A percentile compares a stretch with the other conserved stretches of the same genome.
Conservation (phyloP, 2,329 filamentous ascomycete species). For the Stachybotrys elegans region DNA sequence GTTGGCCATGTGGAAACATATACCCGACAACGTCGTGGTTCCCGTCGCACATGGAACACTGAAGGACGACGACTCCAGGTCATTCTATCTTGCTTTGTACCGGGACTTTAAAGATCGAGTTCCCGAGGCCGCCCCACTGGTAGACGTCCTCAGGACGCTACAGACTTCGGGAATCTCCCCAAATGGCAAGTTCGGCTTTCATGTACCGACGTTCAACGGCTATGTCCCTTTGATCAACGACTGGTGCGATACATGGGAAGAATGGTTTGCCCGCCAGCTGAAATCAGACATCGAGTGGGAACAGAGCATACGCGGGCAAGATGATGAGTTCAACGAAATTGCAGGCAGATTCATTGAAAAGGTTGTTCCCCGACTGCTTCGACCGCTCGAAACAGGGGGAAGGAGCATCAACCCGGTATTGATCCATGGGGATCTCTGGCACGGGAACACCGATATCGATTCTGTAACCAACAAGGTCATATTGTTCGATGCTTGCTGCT, state of each 20-base stretch:
- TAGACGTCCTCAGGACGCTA: neutral
- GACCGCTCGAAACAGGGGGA: neutral
- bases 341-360: neutral
- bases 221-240: neutral
- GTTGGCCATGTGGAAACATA: neutral
- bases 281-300: neutral
- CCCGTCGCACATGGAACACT: neutral
- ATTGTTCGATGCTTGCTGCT: neutral
- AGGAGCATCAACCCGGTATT: neutral
- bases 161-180: neutral
- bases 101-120: neutral
- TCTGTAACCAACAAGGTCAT: neutral
- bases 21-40: neutral
- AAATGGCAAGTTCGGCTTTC: neutral
- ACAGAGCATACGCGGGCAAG: neutral
- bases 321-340: neutral
- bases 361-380: neutral
- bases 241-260: constrained; percentile 1
- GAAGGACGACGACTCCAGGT: neutral
- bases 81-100: neutral
- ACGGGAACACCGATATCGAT: neutral
- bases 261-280: neutral
- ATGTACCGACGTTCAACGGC: neutral
- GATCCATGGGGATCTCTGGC: neutral
- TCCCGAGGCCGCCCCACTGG: neutral